Conservation (phyloP, 306 rosid species). For the Albizia julibrissin region DNA sequence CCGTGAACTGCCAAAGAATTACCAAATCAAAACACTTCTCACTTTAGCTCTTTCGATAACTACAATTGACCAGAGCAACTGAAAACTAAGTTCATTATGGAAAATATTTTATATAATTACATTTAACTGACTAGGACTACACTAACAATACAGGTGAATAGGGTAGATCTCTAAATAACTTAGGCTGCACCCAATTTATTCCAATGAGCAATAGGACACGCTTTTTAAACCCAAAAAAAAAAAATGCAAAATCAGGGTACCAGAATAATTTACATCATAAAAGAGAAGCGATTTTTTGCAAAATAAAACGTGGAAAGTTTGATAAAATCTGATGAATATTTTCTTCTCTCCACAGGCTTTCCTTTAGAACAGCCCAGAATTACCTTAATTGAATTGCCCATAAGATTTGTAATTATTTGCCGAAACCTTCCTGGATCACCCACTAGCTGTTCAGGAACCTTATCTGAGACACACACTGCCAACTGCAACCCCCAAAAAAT, state of each 20-base stretch:
- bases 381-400: constrained; percentile 85
- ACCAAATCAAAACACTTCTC: constrained; percentile 26
- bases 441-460: constrained; percentile 75
- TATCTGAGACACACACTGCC: constrained; percentile 74
- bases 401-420: constrained; percentile 78
- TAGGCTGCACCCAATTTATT: not conserved
- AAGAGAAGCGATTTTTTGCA: not conserved
- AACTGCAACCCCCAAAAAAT: constrained; percentile 50
- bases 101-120: constrained; percentile 6
- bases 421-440: constrained; percentile 92
- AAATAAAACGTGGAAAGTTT: not conserved
- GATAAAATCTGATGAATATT: not conserved
- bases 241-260: not conserved
- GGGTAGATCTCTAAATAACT: not conserved
- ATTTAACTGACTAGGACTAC: not conserved
- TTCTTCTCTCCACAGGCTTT: not conserved
- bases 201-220: not conserved
- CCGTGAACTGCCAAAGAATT: constrained; percentile 78
- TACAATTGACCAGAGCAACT: constrained; percentile 12
- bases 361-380: constrained; percentile 16
- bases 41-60: constrained; percentile 6
- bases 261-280: not conserved
- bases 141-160: constrained; percentile 1
- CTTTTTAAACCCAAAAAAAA: not conserved
- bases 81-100: not conserved